Evolutionary conservation across 169 alveolate genomes (phyloP).

Genomic region (Perkinsus chesapeaki): DNA sequence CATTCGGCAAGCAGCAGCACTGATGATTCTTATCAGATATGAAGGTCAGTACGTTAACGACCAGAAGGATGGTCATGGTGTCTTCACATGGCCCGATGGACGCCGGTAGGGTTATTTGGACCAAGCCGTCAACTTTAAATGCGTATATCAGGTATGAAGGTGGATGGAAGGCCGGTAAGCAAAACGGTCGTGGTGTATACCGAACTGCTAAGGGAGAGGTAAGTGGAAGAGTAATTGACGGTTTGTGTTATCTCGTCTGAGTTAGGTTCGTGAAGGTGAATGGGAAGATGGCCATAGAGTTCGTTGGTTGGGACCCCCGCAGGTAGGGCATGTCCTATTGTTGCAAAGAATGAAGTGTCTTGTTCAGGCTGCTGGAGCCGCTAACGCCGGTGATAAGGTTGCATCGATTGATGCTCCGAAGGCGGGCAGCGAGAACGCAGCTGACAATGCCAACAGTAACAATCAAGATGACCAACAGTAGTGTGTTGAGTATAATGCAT

Average conservation of each 20-base stretch:
- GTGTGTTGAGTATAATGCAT: background rate
- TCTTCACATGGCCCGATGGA: constrained; percentile 50
- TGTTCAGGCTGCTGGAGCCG: background rate
- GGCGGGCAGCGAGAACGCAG: background rate
- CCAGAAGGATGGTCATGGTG: constrained; percentile 70
- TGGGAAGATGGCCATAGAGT: background rate
- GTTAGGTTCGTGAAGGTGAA: background rate
- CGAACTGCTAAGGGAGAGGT: constrained; percentile 1
- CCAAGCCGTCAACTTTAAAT: constrained; percentile 10
- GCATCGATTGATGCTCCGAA: too few relatives aligned
- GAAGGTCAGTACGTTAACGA: constrained; percentile 63
- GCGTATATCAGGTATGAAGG: constrained; percentile 32
- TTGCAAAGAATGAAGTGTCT: background rate
- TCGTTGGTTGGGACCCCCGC: background rate
- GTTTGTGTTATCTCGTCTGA: background rate
- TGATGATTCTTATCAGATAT: constrained; percentile 48
- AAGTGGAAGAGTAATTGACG: background rate
- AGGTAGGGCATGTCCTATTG: background rate
- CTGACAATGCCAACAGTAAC: background rate
- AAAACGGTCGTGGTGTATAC: constrained; percentile 27
- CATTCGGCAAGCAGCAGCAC: constrained; percentile 53
- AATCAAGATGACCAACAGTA: background rate
- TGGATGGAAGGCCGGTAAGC: constrained; percentile 45
- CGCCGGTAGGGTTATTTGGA: constrained; percentile 8
- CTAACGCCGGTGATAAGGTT: background rate